Percentiles rank a stretch among this genome's conserved stretches.
phyloP scores from a whole-genome alignment of 169 alveolate species.

The Plasmodium billcollinsi region DNA sequence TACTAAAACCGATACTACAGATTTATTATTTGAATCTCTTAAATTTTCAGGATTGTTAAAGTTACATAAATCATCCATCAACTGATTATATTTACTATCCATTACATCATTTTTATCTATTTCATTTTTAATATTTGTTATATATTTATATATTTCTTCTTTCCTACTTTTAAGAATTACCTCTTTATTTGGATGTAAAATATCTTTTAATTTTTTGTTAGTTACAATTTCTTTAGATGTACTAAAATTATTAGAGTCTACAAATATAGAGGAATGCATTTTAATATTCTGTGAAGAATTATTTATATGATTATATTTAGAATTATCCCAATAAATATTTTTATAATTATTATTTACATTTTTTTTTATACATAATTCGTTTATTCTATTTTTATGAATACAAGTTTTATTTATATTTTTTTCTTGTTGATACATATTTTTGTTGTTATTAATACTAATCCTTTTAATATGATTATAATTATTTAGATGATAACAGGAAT shows the following conservation, averaged over 20 bases:
- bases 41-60: conserved; percentile 14
- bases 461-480: not conserved
- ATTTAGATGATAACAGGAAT: not conserved
- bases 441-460: not conserved
- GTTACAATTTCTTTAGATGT: conserved; percentile 2
- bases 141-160: conserved; percentile 14
- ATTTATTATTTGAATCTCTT: conserved; percentile 17
- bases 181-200: conserved; percentile 2
- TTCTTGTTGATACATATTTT: conserved; percentile 1
- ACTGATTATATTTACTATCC: not conserved
- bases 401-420: not conserved
- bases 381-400: conserved; percentile 10
- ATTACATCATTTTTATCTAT: not conserved
- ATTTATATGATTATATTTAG: not conserved
- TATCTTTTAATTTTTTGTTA: conserved; percentile 15
- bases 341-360: not conserved
- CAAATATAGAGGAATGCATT: conserved; percentile 21
- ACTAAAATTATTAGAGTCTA: conserved; percentile 19
- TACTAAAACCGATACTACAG: conserved; percentile 21
- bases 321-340: not conserved
- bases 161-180: conserved; percentile 28
- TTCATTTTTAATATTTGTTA: conserved; percentile 1
- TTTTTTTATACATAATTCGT: conserved; percentile 10
- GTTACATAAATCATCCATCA: conserved; percentile 6
- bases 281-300: conserved; percentile 26